phyloP scores from a whole-genome alignment of 1,284 basidiomycete genomes.

The Leccinum insolens region DNA sequence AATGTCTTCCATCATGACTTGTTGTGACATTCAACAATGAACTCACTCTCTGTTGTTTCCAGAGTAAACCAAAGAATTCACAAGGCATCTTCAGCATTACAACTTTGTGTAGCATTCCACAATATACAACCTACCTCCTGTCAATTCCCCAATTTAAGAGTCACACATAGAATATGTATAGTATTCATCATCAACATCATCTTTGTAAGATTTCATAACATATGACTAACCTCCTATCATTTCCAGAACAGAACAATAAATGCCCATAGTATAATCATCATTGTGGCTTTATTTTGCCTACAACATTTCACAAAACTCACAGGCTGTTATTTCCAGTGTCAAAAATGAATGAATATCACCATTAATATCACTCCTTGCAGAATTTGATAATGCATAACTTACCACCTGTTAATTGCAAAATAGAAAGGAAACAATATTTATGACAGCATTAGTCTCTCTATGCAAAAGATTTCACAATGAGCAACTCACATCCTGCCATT shows the following conservation, averaged over 20 bases:
- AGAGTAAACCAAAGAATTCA: background rate
- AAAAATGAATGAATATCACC: too few relatives aligned
- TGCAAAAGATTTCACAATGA: background rate
- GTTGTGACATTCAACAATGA: background rate
- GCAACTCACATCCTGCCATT: background rate
- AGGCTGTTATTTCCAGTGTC: too few relatives aligned
- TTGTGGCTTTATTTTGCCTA: too few relatives aligned
- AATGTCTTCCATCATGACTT: too few relatives aligned
- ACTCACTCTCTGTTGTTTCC: background rate
- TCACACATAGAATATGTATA: background rate
- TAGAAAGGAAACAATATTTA: background rate
- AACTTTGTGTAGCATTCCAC: background rate
- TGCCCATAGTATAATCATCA: too few relatives aligned
- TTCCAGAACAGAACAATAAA: background rate
- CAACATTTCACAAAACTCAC: too few relatives aligned
- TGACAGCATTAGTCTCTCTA: background rate
- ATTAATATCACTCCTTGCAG: too few relatives aligned
- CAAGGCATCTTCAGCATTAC: background rate
- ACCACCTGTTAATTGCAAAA: background rate
- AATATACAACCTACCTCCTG: background rate
- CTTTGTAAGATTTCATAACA: too few relatives aligned
- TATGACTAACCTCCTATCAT: too few relatives aligned
- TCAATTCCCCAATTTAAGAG: background rate
- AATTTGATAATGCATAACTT: background rate
- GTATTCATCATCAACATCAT: background rate